These are phyloP conservation scores for Komagataella mondaviorum DNA, from an alignment of 805 yeast species.

Conservation along the genomic window DNA sequence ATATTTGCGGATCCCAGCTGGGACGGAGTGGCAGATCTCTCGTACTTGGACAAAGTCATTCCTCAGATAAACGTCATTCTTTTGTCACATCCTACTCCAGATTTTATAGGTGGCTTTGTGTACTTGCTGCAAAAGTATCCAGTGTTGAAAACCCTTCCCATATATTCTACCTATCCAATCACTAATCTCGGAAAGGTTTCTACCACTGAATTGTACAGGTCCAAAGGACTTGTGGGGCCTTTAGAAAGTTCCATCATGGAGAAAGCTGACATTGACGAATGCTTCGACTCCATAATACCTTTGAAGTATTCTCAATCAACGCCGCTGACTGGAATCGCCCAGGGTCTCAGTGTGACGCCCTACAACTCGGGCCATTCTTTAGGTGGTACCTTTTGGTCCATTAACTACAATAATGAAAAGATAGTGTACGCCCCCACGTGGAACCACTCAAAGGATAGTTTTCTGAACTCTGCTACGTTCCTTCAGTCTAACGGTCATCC, in stretches of 20 bases:
- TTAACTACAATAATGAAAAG: conserved; percentile 62
- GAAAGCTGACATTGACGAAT: conserved; percentile 60
- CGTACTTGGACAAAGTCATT: conserved; percentile 27
- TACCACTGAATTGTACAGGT: conserved; percentile 70
- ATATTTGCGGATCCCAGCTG: conserved; percentile 66
- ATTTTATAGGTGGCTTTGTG: conserved; percentile 71
- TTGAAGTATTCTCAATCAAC: conserved; percentile 74
- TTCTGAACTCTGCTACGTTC: conserved; percentile 59
- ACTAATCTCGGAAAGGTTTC: conserved; percentile 75
- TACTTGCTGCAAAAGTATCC: conserved; percentile 47
- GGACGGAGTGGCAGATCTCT: conserved; percentile 37
- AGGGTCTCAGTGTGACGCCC: conserved; percentile 60
- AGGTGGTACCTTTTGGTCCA: conserved; percentile 87
- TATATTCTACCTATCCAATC: conserved; percentile 85
- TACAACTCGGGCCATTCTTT: conserved; percentile 84
- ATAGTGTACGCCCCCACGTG: conserved; percentile 84
- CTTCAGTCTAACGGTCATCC: conserved; percentile 37
- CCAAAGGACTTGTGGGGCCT: conserved; percentile 68
- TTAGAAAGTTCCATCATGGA: conserved; percentile 42
- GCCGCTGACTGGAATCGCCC: conserved; percentile 41
- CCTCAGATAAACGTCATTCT: conserved; percentile 51
- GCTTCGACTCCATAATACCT: conserved; percentile 57
- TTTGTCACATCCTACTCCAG: conserved; percentile 77
- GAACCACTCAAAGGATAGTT: conserved; percentile 88
- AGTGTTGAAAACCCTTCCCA: conserved; percentile 50